These are phyloP conservation scores for Didymella segeticola DNA, from an alignment of 2,329 filamentous ascomycete genomes.

Conservation along the genomic window DNA sequence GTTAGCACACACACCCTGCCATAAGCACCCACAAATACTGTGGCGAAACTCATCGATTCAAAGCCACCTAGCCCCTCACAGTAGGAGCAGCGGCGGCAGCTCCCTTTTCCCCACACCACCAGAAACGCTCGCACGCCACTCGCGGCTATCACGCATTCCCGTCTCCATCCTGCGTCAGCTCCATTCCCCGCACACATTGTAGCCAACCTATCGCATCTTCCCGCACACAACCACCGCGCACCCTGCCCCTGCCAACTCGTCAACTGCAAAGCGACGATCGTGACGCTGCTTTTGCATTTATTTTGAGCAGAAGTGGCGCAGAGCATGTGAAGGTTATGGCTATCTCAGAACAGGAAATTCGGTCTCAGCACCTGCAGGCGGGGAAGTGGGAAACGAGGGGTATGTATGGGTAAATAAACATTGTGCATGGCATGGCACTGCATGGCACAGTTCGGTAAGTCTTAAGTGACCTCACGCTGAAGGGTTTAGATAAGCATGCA, in stretches of 20 bases:
- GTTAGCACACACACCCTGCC: neutral
- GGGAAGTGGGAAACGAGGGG: neutral
- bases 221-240: too few relatives aligned
- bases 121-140: neutral
- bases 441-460: too few relatives aligned
- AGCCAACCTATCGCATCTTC: neutral
- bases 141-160: neutral
- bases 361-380: conserved; percentile 4
- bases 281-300: conserved; percentile 6
- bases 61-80: neutral
- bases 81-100: neutral
- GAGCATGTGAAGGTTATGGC: too few relatives aligned
- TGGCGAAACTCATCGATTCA: neutral
- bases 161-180: neutral
- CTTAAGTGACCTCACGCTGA: too few relatives aligned
- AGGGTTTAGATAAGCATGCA: too few relatives aligned
- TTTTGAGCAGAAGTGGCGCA: too few relatives aligned
- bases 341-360: neutral
- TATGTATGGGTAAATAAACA: too few relatives aligned
- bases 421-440: too few relatives aligned
- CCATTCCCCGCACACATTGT: neutral
- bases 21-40: neutral
- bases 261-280: neutral
- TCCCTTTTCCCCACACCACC: conserved; percentile 4
- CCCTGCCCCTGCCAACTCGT: neutral